phyloP scores from a whole-genome alignment of 768 basidiomycete genomes.

The Amanita pseudoporphyria region DNA sequence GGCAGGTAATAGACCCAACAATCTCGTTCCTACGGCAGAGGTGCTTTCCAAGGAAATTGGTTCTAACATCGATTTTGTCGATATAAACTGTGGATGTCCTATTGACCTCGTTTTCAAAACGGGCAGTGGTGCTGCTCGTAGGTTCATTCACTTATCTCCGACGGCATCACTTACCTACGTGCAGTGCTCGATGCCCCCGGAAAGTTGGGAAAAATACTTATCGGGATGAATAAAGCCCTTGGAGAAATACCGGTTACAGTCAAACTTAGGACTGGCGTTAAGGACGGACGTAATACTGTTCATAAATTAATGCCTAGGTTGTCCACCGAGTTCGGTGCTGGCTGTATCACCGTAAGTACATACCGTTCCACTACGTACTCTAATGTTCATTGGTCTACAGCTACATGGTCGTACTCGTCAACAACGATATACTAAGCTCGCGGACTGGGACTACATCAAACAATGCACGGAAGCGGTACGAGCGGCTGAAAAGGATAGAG shows the following conservation, averaged over 20 bases:
- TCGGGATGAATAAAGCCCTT: slow-evolving; percentile 86
- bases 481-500: slow-evolving; percentile 57
- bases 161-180: not conserved
- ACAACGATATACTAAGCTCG: slow-evolving; percentile 86
- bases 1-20: slow-evolving; percentile 78
- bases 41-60: slow-evolving; percentile 61
- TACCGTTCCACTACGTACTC: slow-evolving; percentile 1
- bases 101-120: slow-evolving; percentile 92
- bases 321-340: slow-evolving; percentile 36
- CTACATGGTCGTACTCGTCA: slow-evolving; percentile 94
- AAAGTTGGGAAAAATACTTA: slow-evolving; percentile 77
- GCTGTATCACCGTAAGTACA: slow-evolving; percentile 32
- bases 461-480: slow-evolving; percentile 79
- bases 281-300: slow-evolving; percentile 75
- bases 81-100: slow-evolving; percentile 95
- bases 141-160: slow-evolving; percentile 20
- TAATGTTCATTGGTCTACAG: slow-evolving; percentile 29
- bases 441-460: slow-evolving; percentile 94
- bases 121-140: slow-evolving; percentile 85
- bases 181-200: slow-evolving; percentile 76
- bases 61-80: slow-evolving; percentile 76
- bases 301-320: slow-evolving; percentile 89
- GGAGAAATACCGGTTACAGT: slow-evolving; percentile 89
- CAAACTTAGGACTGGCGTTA: slow-evolving; percentile 89
- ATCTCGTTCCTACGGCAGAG: slow-evolving; percentile 76